Evolutionary conservation across 352 stramenopile genomes (phyloP).

Genomic region (Globisporangium nunn): DNA sequence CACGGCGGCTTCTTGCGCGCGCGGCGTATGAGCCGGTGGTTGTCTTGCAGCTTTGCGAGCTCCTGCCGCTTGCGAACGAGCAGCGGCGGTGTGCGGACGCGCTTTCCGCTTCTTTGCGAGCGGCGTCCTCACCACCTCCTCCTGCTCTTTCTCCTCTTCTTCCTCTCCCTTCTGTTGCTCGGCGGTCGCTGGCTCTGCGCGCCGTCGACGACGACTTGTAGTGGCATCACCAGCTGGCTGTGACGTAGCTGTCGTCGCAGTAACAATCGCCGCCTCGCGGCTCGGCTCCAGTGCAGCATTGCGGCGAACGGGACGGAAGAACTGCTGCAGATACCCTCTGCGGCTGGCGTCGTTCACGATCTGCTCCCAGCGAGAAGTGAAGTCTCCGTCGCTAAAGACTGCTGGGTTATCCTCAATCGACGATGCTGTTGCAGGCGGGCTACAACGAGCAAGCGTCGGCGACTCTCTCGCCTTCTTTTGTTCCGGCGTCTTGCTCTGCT

Average conservation of each 20-base stretch:
- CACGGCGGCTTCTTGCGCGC: not conserved
- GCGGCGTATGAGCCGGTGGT: not conserved
- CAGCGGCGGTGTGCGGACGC: not conserved
- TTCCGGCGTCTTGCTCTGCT: not conserved
- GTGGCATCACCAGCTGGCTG: not conserved
- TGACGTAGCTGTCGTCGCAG: not conserved
- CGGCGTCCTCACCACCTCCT: not conserved
- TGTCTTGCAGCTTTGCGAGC: not conserved
- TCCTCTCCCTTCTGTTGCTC: not conserved
- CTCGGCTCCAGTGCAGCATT: not conserved
- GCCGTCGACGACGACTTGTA: slow-evolving; percentile 2
- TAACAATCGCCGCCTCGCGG: not conserved
- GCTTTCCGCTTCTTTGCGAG: slow-evolving; percentile 9
- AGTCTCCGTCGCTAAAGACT: not conserved
- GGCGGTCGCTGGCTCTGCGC: not conserved
- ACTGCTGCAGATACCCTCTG: slow-evolving; percentile 4
- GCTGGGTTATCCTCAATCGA: not conserved
- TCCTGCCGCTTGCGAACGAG: too few relatives aligned
- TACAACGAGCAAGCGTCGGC: not conserved
- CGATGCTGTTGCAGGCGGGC: not conserved
- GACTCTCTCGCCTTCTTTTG: not conserved
- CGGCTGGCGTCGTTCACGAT: slow-evolving; percentile 6
- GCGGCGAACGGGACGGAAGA: slow-evolving; percentile 1
- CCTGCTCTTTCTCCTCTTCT: not conserved
- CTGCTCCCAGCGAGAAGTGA: slow-evolving; percentile 9